phyloP scores from a whole-genome alignment of 1,284 basidiomycete species.

The Ustilago esculenta region DNA sequence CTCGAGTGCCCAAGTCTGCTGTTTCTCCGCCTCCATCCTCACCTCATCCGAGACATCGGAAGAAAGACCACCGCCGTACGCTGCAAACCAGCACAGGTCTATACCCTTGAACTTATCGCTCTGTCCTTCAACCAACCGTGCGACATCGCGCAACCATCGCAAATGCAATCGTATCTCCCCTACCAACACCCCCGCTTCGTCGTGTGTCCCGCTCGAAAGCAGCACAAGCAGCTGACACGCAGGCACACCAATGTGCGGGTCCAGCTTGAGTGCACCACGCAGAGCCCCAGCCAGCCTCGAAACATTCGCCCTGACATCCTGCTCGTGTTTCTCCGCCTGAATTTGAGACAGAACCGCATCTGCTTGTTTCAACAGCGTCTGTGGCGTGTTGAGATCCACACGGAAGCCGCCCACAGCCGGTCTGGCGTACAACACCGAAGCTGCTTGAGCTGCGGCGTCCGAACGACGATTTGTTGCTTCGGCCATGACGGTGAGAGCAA shows the following conservation, averaged over 20 bases:
- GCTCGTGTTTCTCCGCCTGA: neutral
- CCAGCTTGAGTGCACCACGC: slow-evolving; percentile 2
- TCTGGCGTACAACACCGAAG: slow-evolving; percentile 26
- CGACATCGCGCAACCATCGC: slow-evolving; percentile 13
- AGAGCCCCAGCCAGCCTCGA: slow-evolving; percentile 1
- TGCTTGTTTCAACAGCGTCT: slow-evolving; percentile 3
- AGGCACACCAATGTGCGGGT: slow-evolving; percentile 11
- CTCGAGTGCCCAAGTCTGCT: slow-evolving; percentile 5
- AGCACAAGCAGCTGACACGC: slow-evolving; percentile 28
- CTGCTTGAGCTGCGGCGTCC: neutral
- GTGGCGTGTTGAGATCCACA: slow-evolving; percentile 6
- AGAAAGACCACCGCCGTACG: slow-evolving; percentile 13
- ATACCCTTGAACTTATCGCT: neutral
- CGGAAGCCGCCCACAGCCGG: slow-evolving; percentile 25
- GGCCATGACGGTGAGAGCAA: slow-evolving; percentile 2
- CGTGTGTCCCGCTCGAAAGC: neutral
- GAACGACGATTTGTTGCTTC: neutral
- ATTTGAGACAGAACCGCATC: neutral
- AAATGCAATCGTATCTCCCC: slow-evolving; percentile 5
- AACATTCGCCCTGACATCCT: too few relatives aligned
- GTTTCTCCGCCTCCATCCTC: neutral
- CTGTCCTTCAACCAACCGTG: slow-evolving; percentile 3
- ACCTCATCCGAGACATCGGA: neutral
- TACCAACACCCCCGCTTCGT: neutral
- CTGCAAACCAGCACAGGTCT: slow-evolving; percentile 39